A percentile compares a stretch with the other conserved stretches of the same genome.
These are phyloP conservation scores for Nitzschia sp. DNA, from an alignment of 108 stramenopile genomes.

Conservation along the genomic window DNA sequence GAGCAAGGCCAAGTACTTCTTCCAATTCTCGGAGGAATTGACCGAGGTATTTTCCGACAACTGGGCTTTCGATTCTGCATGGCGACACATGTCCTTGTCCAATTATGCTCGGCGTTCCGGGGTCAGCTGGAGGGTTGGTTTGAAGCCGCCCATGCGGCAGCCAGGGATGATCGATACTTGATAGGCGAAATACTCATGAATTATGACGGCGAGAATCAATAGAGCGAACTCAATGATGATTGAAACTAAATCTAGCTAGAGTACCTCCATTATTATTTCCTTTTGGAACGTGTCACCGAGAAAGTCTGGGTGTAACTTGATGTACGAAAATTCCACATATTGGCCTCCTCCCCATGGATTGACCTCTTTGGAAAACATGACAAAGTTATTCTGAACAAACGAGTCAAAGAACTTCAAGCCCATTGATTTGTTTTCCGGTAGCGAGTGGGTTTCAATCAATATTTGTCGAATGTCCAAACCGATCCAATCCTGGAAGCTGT, in stretches of 20 bases:
- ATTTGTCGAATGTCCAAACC: conserved; percentile 43
- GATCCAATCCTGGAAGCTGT: conserved; percentile 45
- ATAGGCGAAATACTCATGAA: conserved; percentile 77
- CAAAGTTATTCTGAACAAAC: conserved; percentile 30
- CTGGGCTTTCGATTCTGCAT: conserved; percentile 45
- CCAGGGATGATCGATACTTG: conserved; percentile 84
- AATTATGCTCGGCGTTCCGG: conserved; percentile 36
- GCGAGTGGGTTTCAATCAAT: conserved; percentile 48
- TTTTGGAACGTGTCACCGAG: conserved; percentile 5
- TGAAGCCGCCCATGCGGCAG: conserved; percentile 73
- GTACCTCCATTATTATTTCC: too few relatives aligned
- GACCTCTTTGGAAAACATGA: conserved; percentile 35
- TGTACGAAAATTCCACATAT: conserved; percentile 48
- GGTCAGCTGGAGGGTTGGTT: conserved; percentile 53
- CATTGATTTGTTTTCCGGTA: conserved; percentile 9
- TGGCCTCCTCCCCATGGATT: conserved; percentile 43
- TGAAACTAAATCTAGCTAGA: too few relatives aligned
- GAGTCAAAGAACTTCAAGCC: conserved; percentile 37
- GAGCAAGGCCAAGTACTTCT: conserved; percentile 13
- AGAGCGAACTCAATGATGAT: too few relatives aligned
- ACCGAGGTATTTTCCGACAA: conserved; percentile 30
- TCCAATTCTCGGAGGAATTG: conserved; percentile 26
- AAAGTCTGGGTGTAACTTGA: conserved; percentile 42
- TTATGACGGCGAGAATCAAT: conserved; percentile 32
- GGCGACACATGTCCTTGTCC: conserved; percentile 36